Base-by-base conservation (phyloP, 768 basidiomycete species). In the Macrolepiota dolichaula region DNA sequence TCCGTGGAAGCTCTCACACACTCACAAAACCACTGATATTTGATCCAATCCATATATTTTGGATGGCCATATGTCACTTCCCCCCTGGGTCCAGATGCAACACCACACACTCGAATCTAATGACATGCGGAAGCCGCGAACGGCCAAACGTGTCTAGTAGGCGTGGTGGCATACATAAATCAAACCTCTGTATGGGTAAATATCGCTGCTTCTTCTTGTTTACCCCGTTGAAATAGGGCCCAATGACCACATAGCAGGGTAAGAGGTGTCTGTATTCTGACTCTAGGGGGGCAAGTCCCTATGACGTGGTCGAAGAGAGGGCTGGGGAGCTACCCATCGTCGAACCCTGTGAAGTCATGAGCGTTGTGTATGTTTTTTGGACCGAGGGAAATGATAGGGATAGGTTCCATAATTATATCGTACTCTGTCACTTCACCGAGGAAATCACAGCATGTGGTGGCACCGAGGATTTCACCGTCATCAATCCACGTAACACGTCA, bases 1-100 rank as follows among this genome's bases (percentile, higher is more conserved):
- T 73, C 74, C 74, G 72, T 76, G 76, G 74, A 73, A 71, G 57
- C 55, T 52, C 54, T 38, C 57, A 66, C 52, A 62, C 55, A 50
- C 54, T 38, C 57, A 66, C 52, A 62, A 62, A 55, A 65, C 65
- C 63, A 65, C 51, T 59, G 61, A 62, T 49, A 55, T 59, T 68
- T 72, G 67, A 74, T 69, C 68, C 62, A 65, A 66, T 65, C 66
- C 63, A 69, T 65, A 69, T 65, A 64, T 74, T 73, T 70, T 68
- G 67, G 64, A 67, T 64, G 63, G 50, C 69, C 72, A 70, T 72
- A 70, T 71, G 72, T 72, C 72, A 72, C 62, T 56, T 61, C 62
- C 51, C 37, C 51, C 68, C n/a, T n/a, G n/a, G 64, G 64, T 64
- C 67, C 63, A 53, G 47, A 58, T 68, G 64, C 63, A 63, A 67